A percentile compares a stretch with the other conserved stretches of the same genome.
phyloP scores from a whole-genome alignment of 2,329 filamentous ascomycete genomes.

The Fusarium tanahbumbuense region DNA sequence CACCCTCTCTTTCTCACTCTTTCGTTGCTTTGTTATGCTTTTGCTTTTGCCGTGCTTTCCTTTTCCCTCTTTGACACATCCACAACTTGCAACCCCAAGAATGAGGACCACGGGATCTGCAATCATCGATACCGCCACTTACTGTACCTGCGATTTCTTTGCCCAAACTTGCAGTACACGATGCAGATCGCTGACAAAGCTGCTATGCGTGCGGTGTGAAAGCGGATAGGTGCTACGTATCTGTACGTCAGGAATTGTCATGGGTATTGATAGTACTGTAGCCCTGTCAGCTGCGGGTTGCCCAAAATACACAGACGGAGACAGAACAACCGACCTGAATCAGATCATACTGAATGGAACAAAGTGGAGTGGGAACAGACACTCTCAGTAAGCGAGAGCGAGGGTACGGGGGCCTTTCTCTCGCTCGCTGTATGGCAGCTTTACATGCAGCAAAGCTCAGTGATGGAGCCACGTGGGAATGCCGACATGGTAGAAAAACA shows the following conservation, averaged over 20 bases:
- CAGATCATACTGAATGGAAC: conserved; percentile 20
- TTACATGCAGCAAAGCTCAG: conserved; percentile 38
- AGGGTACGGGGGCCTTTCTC: neutral
- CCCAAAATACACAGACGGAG: neutral
- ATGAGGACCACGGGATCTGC: conserved; percentile 9
- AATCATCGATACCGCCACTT: conserved; percentile 18
- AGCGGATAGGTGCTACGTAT: neutral
- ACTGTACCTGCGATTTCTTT: neutral
- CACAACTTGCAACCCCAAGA: neutral
- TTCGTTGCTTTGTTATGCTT: neutral
- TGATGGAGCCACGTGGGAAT: conserved; percentile 45
- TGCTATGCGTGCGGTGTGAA: neutral
- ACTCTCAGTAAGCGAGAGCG: conserved; percentile 16
- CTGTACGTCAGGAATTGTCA: neutral
- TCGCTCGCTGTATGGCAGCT: conserved; percentile 24
- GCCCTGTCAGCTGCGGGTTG: neutral
- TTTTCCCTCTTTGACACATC: neutral
- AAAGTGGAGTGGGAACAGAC: neutral
- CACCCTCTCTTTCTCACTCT: conserved; percentile 20
- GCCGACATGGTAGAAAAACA: conserved; percentile 35
- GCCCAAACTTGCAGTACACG: neutral
- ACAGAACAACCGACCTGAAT: neutral
- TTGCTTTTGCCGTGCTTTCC: neutral
- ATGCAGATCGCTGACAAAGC: conserved; percentile 10
- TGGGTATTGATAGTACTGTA: neutral